Evolutionary conservation across 2,329 filamentous ascomycete genomes (phyloP), one percentile per base, ranked within the genome.

Genomic region (Aspergillus melleus): DNA sequence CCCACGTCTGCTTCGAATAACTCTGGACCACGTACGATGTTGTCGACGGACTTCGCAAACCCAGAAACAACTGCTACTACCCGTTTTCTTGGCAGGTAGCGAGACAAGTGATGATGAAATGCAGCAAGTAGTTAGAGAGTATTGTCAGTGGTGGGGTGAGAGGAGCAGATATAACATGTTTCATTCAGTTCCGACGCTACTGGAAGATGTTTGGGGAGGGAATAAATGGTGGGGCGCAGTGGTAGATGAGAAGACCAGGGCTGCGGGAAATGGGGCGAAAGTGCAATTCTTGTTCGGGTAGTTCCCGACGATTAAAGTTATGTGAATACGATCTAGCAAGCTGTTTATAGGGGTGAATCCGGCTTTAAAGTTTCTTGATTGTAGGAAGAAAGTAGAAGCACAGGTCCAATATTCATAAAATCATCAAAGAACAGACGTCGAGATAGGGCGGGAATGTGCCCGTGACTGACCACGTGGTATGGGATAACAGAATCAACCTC

Each of bases 221-320:
- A 52, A 54, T 6, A 55, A 54, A 19, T 68, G 65, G 66, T 68
- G 66, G 66, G 65, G 64, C 2, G 56, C 49, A 1, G 61, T 68
- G 5, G 63, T 68, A 22, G 64, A 68, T 56, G 53, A 56, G 16
- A 68, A 64, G 55, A 59, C 57, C 24, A 60, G 29, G 44, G 61
- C 36, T 42, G 6, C 36, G n/a, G 56, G 46, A 20, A 59, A 50
- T 9, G 55, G 58, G 4, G 54, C 55, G 20, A 86, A 86, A 90
- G 76, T 0, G 90, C 78, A 67, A 11, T 52, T 20, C 22, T 29
- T 52, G 6, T 36, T 52, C n/a, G 50, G 50, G 20, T 88, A 88
- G 26, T 6, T 20, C 22, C 11, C 8, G 6, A 12, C 6, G 36
- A n/a, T 8, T n/a, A 6, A 6, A 2, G 2, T n/a, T 42, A 36